Conservation (phyloP, 2,329 filamentous ascomycete species). For the Colletotrichum magnum region DNA sequence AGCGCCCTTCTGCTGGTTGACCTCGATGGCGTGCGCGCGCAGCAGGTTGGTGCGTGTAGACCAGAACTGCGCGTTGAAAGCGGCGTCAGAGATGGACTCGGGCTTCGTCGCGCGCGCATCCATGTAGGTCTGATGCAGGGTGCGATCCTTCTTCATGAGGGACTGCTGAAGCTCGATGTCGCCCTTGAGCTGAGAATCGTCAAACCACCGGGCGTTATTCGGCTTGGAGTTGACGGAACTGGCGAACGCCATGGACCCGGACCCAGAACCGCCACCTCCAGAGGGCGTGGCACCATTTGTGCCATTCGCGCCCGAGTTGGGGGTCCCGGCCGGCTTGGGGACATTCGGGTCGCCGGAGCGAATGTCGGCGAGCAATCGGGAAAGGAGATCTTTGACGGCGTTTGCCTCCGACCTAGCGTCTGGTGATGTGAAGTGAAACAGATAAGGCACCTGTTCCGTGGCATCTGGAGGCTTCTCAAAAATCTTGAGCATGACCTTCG, state of each 20-base stretch:
- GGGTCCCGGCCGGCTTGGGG: constrained; percentile 59
- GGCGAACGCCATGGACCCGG: constrained; percentile 83
- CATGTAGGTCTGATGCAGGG: constrained; percentile 86
- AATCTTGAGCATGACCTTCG: constrained; percentile 95
- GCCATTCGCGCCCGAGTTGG: constrained; percentile 45
- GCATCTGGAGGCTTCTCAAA: constrained; percentile 78
- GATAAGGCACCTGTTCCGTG: constrained; percentile 77
- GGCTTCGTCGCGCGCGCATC: constrained; percentile 88
- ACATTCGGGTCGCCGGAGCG: constrained; percentile 70
- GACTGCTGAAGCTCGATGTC: constrained; percentile 91
- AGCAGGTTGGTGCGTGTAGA: constrained; percentile 87
- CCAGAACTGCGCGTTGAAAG: constrained; percentile 96
- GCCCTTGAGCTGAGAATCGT: constrained; percentile 81
- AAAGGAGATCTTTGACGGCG: constrained; percentile 85
- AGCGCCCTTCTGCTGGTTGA: constrained; percentile 85
- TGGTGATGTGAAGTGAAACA: constrained; percentile 90
- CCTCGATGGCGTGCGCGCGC: constrained; percentile 91
- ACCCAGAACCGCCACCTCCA: constrained; percentile 52
- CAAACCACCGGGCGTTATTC: constrained; percentile 78
- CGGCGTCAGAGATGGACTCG: constrained; percentile 81
- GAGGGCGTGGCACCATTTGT: constrained; percentile 22
- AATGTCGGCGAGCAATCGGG: constrained; percentile 78
- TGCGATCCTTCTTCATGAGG: constrained; percentile 83
- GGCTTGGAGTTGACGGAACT: constrained; percentile 73
- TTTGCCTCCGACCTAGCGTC: constrained; percentile 88